Conservation (phyloP, 2,329 filamentous ascomycete species). For the Fusarium xyrophilum region DNA sequence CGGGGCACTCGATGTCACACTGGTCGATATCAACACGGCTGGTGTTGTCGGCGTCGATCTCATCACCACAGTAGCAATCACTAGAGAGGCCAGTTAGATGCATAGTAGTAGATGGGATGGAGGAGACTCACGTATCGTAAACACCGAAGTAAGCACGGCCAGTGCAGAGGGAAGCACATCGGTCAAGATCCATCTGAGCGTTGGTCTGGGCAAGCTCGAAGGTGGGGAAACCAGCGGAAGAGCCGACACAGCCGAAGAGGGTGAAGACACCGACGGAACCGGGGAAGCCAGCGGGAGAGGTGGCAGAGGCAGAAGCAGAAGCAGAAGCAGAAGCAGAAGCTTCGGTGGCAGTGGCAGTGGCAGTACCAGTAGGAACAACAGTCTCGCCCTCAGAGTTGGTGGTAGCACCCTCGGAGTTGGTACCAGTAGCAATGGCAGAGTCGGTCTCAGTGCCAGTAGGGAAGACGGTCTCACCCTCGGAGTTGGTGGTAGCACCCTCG, state of each 20-base stretch:
- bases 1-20: conserved; percentile 32
- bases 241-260: conserved; percentile 40
- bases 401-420: neutral
- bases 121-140: conserved; percentile 34
- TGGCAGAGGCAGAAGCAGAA: conserved; percentile 35
- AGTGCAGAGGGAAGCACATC: conserved; percentile 38
- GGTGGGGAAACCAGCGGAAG: conserved; percentile 25
- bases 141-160: conserved; percentile 39
- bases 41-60: neutral
- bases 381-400: neutral
- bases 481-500: neutral
- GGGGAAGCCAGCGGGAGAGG: conserved; percentile 24
- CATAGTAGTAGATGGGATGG: rapidly evolving
- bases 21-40: neutral
- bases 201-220: conserved; percentile 31
- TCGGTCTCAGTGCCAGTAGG: conserved; percentile 16
- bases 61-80: conserved; percentile 34
- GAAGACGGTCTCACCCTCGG: conserved; percentile 26
- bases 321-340: conserved; percentile 38
- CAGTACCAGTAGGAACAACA: neutral
- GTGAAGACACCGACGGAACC: conserved; percentile 26
- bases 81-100: conserved; percentile 7
- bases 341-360: conserved; percentile 36
- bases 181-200: conserved; percentile 32
- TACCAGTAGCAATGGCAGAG: neutral